Base-by-base conservation (phyloP, 2,329 filamentous ascomycete species). In the Exophiala xenobiotica region DNA sequence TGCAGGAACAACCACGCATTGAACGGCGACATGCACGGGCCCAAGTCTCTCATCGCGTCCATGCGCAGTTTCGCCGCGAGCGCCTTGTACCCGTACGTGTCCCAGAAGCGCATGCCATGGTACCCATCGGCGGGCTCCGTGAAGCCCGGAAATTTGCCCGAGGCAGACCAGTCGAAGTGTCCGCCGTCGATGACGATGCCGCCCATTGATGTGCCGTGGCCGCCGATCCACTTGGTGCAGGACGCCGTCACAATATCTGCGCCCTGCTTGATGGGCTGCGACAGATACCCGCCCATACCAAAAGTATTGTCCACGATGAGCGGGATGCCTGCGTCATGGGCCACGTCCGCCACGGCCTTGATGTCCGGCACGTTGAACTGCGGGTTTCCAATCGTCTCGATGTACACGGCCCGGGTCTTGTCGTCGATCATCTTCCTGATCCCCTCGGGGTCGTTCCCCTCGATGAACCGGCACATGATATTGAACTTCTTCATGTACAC, bases 211-310 rank as follows among this genome's bases (percentile, higher is more conserved):
- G 89, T 92, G 56, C 90, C 90, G 70, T 95, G 90, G 42, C 90
- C 90, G 51, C 90, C 89, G 55, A 95, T 95, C 90, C 90, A 95
- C 72, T 95, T 95, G 53, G 89, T 95, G 7, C 89, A 88, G n/a
- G 85, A 90, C 77, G 95, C 88, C 22, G 95, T 87, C 33, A 95
- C 85, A 54, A 95, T 93, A 67, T 95, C 90, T 56, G 87, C 90
- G 48, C 90, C 90, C 67, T 92, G 86, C 31, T 90, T 84, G 63
- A 95, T 90, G 27, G 90, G 90, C 5, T 85, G 81, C 59, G 87
- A 76, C 66, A 88, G 90, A 77, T 87, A 95, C 39, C 90, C 90
- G 51, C 89, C 90, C 12, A 88, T 89, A 45, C 90, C 90, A 63
- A 95, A 93, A 3, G 90, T 95, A 76, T 95, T 95, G 74, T 95